A percentile compares a stretch with the other conserved stretches of the same genome.
Conservation (phyloP, 495 filamentous ascomycete genomes). For the Sabuloglossum arenarium region DNA sequence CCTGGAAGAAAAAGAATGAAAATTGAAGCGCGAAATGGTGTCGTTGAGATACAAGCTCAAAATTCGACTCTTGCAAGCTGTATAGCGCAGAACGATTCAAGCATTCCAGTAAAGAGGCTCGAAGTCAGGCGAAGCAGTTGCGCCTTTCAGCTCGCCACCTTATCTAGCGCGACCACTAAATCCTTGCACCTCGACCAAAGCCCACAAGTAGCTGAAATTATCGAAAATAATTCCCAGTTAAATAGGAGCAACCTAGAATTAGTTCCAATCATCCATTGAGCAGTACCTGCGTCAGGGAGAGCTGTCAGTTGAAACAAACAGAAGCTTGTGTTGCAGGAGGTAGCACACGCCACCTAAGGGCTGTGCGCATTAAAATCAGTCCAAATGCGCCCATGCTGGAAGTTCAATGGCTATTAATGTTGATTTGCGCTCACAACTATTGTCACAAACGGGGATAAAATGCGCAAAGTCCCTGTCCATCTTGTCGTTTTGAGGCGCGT, state of each 20-base stretch:
- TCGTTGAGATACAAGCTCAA: neutral
- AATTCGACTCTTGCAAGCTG: neutral
- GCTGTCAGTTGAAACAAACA: neutral
- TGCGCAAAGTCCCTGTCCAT: neutral
- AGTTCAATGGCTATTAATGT: neutral
- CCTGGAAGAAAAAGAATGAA: neutral
- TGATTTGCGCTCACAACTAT: neutral
- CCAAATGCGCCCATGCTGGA: neutral
- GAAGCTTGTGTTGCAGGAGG: neutral
- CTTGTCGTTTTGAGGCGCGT: neutral
- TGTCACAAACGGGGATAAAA: neutral
- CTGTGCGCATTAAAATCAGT: neutral
- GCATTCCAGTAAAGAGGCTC: neutral
- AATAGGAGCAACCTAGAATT: neutral
- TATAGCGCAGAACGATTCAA: neutral
- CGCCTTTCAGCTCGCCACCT: neutral
- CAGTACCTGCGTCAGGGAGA: neutral
- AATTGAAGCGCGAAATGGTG: neutral
- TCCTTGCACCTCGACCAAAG: neutral
- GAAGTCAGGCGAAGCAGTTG: neutral
- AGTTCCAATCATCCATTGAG: neutral
- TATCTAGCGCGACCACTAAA: neutral
- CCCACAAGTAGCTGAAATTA: neutral
- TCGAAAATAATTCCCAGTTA: neutral
- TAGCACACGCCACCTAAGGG: neutral